Base-by-base conservation (phyloP, 371 early-diverging fungal species). In the Mucor racemosus region DNA sequence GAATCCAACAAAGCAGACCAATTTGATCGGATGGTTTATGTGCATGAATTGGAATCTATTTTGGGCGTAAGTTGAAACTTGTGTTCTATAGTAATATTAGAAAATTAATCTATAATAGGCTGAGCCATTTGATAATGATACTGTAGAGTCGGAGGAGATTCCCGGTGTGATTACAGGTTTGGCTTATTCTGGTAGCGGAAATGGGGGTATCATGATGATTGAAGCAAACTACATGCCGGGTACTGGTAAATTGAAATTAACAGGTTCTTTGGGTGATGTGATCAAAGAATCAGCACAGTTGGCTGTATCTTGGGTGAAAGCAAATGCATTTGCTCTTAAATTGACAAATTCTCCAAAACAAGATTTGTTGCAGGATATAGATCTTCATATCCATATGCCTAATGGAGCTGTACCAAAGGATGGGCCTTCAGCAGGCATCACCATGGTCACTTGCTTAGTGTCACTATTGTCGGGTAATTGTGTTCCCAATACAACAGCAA, bases 331-430 rank as follows among this genome's bases (percentile, higher is more conserved):
- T 58, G 72, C 76, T 9, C 72, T 94, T 7, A 87, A 89, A 19
- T 68, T 92, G 21, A 82, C 87, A 3, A 64, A 66, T 17, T 71
- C 81, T 0, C 57, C 72, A 10, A 74, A 72, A 46, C 71, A 70
- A 13, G 74, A 79, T 48, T 63, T 88, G 2, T 71, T 91, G 19
- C 78, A 78, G 11, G 73, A 84, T 33, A 55, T 73, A 42, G 94
- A 94, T 82, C 77, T 95, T 4, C 95, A 95, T 69, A 86, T 95
- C 13, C 96, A 95, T 69, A 78, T 95, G 67, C 95, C 96, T 0
- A 87, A 85, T 46, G 96, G 95, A 9, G 93, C 94, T 5, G 85
- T 86, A 0, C 91, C 92, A 0, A 95, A 95, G 76, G 95, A 95
- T 71, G 96, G 96, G 0, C 96, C 96, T 9, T 85, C 82, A 0